A percentile compares a stretch with the other conserved stretches of the same genome.
phyloP scores from a whole-genome alignment of 2,329 filamentous ascomycete species.

The Talaromyces sp. region DNA sequence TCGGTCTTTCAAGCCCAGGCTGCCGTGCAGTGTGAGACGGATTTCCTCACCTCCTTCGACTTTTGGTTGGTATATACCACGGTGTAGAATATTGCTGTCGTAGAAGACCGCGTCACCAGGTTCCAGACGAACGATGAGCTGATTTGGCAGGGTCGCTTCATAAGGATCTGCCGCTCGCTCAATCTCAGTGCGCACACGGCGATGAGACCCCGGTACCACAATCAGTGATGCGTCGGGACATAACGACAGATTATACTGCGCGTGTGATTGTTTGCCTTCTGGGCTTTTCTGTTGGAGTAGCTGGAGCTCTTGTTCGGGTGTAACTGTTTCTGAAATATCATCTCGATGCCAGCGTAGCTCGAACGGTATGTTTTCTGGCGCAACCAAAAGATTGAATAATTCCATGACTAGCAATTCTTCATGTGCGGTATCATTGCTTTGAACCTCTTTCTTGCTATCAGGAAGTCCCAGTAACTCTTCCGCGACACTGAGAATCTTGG shows the following conservation, averaged over 20 bases:
- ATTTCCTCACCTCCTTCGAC: slow-evolving; percentile 37
- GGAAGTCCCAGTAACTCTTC: slow-evolving; percentile 60
- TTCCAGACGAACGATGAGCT: slow-evolving; percentile 64
- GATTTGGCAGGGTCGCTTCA: slow-evolving; percentile 59
- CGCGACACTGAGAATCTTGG: slow-evolving; percentile 61
- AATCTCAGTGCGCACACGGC: slow-evolving; percentile 64
- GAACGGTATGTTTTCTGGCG: slow-evolving; percentile 66
- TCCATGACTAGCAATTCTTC: slow-evolving; percentile 75
- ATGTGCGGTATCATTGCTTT: slow-evolving; percentile 35
- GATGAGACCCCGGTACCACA: slow-evolving; percentile 75
- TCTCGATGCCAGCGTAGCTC: slow-evolving; percentile 82
- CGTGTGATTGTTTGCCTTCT: slow-evolving; percentile 60
- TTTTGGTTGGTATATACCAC: slow-evolving; percentile 45
- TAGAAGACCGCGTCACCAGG: slow-evolving; percentile 84
- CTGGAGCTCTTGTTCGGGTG: slow-evolving; percentile 63
- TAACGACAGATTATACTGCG: slow-evolving; percentile 84
- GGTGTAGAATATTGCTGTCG: slow-evolving; percentile 77
- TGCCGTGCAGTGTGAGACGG: slow-evolving; percentile 45
- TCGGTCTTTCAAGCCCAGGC: slow-evolving; percentile 39
- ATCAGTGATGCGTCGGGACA: slow-evolving; percentile 72
- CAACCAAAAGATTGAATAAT: slow-evolving; percentile 80
- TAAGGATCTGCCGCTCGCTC: slow-evolving; percentile 69
- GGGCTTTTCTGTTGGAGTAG: slow-evolving; percentile 54
- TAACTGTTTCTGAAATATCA: slow-evolving; percentile 67
- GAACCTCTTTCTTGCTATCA: not conserved